Percentiles rank a stretch among this genome's conserved stretches.
phyloP scores from a whole-genome alignment of 345 rosid genomes.

The Mangifera indica region DNA sequence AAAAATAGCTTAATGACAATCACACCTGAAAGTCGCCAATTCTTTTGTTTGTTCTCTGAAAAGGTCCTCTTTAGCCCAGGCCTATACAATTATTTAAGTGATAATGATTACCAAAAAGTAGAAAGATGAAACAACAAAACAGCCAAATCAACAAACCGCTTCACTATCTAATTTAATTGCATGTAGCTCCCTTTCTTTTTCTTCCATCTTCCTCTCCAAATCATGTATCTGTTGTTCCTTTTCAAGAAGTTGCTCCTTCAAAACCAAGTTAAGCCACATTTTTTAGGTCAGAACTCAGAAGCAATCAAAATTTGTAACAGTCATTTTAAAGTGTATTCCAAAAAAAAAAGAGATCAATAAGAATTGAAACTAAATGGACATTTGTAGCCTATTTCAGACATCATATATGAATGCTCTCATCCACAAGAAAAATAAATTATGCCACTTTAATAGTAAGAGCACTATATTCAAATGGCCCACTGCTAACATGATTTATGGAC shows the following conservation, averaged over 20 bases:
- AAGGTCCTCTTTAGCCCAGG: slow-evolving; percentile 97
- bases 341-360: neutral
- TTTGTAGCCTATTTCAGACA: neutral
- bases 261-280: slow-evolving; percentile 17
- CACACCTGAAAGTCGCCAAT: slow-evolving; percentile 74
- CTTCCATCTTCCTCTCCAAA: slow-evolving; percentile 82
- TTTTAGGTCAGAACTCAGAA: neutral
- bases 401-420: neutral
- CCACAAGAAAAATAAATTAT: neutral
- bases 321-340: neutral
- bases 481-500: neutral
- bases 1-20: neutral
- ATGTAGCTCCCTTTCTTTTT: slow-evolving; percentile 80
- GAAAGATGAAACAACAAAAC: neutral
- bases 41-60: slow-evolving; percentile 89
- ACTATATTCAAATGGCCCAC: neutral
- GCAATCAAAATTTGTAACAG: neutral
- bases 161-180: slow-evolving; percentile 84
- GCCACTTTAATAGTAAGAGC: neutral
- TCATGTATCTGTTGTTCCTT: slow-evolving; percentile 59
- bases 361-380: neutral
- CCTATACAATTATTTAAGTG: slow-evolving; percentile 41
- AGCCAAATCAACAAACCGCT: slow-evolving; percentile 53
- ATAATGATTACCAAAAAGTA: slow-evolving; percentile 7
- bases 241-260: slow-evolving; percentile 79